Conservation (phyloP, 495 filamentous ascomycete species). For the Annulohypoxylon stygium region DNA sequence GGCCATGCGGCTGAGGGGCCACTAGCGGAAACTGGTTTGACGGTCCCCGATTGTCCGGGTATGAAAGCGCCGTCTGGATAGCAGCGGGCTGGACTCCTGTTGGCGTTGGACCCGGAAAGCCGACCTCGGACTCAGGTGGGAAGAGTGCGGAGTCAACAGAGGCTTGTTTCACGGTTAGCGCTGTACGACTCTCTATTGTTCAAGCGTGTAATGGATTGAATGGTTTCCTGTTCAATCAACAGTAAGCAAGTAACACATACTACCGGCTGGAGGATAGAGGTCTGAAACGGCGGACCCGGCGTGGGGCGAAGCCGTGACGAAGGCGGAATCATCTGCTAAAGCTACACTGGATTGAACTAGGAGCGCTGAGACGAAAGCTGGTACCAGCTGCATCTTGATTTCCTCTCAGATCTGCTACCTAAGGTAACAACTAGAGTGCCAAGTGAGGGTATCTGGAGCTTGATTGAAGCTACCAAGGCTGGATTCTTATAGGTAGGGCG, state of each 20-base stretch:
- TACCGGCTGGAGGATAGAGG: constrained; percentile 42
- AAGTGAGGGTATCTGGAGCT: constrained; percentile 33
- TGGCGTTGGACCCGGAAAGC: constrained; percentile 45
- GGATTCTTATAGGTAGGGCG: constrained; percentile 41
- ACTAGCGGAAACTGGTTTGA: constrained; percentile 48
- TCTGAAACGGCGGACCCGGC: constrained; percentile 44
- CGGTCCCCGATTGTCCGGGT: constrained; percentile 48
- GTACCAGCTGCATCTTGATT: constrained; percentile 42
- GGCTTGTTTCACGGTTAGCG: constrained; percentile 39
- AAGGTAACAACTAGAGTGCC: constrained; percentile 20
- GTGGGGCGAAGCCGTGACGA: constrained; percentile 37
- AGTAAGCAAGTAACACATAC: constrained; percentile 32
- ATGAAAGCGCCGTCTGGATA: constrained; percentile 43
- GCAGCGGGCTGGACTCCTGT: constrained; percentile 45
- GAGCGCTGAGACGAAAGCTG: constrained; percentile 33
- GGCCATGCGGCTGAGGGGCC: constrained; percentile 42
- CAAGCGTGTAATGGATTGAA: not conserved
- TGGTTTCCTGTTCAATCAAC: not conserved
- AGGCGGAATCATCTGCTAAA: constrained; percentile 36
- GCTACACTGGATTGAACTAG: constrained; percentile 27
- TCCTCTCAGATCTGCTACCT: constrained; percentile 19
- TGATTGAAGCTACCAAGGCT: constrained; percentile 30
- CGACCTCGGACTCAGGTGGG: constrained; percentile 47
- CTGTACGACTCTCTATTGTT: not conserved
- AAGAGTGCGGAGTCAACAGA: constrained; percentile 44